Conservation (phyloP, 331 rosid genomes). For the Malus hybrid region DNA sequence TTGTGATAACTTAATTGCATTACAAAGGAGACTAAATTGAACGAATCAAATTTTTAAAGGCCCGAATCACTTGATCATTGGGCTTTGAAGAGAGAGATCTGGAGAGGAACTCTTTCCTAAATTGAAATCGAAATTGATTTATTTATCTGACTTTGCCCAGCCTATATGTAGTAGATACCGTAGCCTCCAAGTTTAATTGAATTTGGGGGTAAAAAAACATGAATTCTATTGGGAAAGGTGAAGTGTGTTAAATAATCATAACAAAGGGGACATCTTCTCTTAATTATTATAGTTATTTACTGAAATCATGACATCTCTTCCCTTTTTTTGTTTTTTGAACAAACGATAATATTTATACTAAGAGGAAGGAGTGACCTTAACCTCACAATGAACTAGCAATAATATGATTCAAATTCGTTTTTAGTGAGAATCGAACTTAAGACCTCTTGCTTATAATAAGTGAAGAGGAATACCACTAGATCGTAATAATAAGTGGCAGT, state of each 20-base stretch:
- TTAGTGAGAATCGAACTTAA: no score
- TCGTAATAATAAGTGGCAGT: rapidly evolving
- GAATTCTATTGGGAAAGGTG: conserved; percentile 22
- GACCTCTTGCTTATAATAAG: no score
- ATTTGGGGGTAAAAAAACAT: conserved; percentile 8
- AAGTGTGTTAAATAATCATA: neutral
- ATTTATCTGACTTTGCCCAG: neutral
- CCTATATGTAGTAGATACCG: neutral
- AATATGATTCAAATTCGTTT: no score
- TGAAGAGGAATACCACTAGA: no score
- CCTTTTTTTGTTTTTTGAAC: no score
- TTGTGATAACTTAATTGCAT: neutral
- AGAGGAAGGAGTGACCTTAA: rapidly evolving
- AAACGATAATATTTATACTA: no score
- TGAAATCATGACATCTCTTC: conserved; percentile 19
- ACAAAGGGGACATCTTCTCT: neutral
- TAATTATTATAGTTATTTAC: conserved; percentile 1
- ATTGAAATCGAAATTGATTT: no score
- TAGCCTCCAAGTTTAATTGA: conserved; percentile 3
- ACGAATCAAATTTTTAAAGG: no score
- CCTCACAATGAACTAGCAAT: no score
- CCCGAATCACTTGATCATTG: no score
- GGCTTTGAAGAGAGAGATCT: no score
- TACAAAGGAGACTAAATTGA: neutral
- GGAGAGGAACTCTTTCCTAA: neutral